Conservation (phyloP, 2,329 filamentous ascomycete genomes). For the Tolypocladium guangdongense region DNA sequence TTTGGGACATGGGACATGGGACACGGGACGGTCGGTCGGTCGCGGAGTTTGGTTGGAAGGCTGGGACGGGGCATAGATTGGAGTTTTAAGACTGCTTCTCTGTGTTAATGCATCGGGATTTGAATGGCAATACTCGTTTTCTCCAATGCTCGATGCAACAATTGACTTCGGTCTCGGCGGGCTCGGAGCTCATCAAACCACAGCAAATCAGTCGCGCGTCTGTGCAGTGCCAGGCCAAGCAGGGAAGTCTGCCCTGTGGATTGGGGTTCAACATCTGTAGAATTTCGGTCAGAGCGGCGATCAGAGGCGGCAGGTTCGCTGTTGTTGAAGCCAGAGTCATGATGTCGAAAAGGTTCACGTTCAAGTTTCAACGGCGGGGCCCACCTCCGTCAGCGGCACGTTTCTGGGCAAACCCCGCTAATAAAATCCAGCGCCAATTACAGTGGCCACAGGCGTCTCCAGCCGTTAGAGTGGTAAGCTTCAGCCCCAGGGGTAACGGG, state of each 20-base stretch:
- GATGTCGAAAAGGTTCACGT: too few relatives aligned
- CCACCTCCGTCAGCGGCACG: background rate
- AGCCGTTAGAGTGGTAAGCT: background rate
- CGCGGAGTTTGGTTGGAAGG: background rate
- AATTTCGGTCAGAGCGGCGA: too few relatives aligned
- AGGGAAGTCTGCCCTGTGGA: background rate
- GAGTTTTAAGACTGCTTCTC: background rate
- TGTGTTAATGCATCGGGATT: background rate
- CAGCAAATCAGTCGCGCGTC: background rate
- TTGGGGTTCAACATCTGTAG: background rate
- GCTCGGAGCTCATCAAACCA: background rate
- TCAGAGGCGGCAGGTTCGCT: too few relatives aligned
- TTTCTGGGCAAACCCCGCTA: background rate
- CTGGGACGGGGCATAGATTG: background rate
- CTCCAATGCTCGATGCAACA: background rate
- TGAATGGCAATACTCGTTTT: background rate
- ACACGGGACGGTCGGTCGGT: background rate
- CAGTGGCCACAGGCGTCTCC: background rate
- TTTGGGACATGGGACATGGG: background rate
- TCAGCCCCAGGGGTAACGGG: background rate
- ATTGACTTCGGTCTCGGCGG: background rate
- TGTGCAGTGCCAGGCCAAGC: background rate
- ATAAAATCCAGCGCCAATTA: too few relatives aligned
- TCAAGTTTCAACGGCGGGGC: too few relatives aligned
- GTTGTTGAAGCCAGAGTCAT: too few relatives aligned